These are phyloP conservation scores for Botryotinia globosa DNA, from an alignment of 2,329 filamentous ascomycete species.

Conservation along the genomic window DNA sequence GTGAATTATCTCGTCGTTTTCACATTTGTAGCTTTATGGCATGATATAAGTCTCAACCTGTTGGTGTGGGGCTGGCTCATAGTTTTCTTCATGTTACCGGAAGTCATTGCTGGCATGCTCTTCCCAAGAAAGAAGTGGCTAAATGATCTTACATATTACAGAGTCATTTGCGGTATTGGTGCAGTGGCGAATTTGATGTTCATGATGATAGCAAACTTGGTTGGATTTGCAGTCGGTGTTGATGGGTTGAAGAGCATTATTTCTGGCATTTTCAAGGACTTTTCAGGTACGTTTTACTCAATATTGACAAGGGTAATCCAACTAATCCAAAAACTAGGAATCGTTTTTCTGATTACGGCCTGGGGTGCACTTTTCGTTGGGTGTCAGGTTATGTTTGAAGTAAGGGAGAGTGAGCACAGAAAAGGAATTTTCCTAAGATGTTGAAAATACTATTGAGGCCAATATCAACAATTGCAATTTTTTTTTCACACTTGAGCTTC, in stretches of 20 bases:
- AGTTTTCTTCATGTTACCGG: conserved; percentile 88
- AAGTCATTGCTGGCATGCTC: conserved; percentile 67
- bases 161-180: conserved; percentile 76
- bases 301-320: background rate
- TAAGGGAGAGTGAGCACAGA: conserved; percentile 79
- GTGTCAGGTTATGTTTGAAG: conserved; percentile 94
- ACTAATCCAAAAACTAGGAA: conserved; percentile 48
- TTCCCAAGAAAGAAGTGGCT: conserved; percentile 73
- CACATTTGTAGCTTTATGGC: conserved; percentile 96
- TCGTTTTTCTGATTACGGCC: conserved; percentile 69
- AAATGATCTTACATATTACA: conserved; percentile 66
- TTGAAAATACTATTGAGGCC: conserved; percentile 41
- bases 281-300: conserved; percentile 53
- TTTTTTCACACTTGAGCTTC: background rate
- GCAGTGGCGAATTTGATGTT: conserved; percentile 82
- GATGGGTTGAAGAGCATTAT: conserved; percentile 81
- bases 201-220: conserved; percentile 94
- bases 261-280: conserved; percentile 70
- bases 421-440: conserved; percentile 82
- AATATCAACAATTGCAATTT: background rate
- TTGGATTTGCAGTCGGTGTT: conserved; percentile 89
- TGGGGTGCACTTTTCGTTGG: conserved; percentile 78
- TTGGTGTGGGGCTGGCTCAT: conserved; percentile 97
- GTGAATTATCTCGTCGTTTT: conserved; percentile 82
- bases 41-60: conserved; percentile 88